phyloP scores from a whole-genome alignment of 2,329 filamentous ascomycete species.

The Fusarium decemcellulare region DNA sequence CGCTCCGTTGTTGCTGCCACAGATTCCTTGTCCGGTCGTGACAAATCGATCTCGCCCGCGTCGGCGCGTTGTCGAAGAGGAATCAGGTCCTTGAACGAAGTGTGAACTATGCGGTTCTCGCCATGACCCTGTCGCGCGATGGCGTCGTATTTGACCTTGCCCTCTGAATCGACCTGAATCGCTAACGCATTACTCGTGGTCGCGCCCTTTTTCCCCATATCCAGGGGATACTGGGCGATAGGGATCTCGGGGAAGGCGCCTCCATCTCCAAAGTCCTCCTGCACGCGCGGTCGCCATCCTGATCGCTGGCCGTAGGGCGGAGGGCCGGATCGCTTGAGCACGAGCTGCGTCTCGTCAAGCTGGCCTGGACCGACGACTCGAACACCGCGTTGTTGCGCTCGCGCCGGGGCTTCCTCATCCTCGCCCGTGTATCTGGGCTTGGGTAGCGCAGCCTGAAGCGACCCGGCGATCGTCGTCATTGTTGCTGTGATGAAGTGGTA shows the following conservation, averaged over 20 bases:
- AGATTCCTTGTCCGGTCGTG: slow-evolving; percentile 86
- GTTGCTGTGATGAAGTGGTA: slow-evolving; percentile 41
- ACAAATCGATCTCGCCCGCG: slow-evolving; percentile 90
- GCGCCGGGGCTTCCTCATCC: slow-evolving; percentile 82
- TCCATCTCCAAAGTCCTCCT: slow-evolving; percentile 96
- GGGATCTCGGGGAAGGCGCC: slow-evolving; percentile 96
- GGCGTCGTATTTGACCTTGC: slow-evolving; percentile 96
- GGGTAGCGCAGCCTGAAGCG: slow-evolving; percentile 84
- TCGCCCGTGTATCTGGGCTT: slow-evolving; percentile 94
- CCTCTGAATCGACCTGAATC: slow-evolving; percentile 91
- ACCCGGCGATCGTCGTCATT: slow-evolving; percentile 78
- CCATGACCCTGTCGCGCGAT: slow-evolving; percentile 92
- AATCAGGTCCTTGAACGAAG: slow-evolving; percentile 97
- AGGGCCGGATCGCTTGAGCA: slow-evolving; percentile 85
- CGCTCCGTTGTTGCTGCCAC: slow-evolving; percentile 87
- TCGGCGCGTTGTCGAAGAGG: slow-evolving; percentile 93
- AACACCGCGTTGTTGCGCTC: slow-evolving; percentile 82
- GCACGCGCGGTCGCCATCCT: slow-evolving; percentile 90
- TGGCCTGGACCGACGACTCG: slow-evolving; percentile 85
- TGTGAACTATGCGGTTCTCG: slow-evolving; percentile 88
- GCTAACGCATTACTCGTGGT: slow-evolving; percentile 87
- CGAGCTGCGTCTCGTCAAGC: slow-evolving; percentile 88
- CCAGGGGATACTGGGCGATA: slow-evolving; percentile 94
- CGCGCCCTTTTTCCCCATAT: slow-evolving; percentile 88
- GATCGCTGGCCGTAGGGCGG: slow-evolving; percentile 89